A percentile compares a stretch with the other conserved stretches of the same genome.
phyloP scores from a whole-genome alignment of 2,329 filamentous ascomycete species.

The Ascochyta clinopodiicola region DNA sequence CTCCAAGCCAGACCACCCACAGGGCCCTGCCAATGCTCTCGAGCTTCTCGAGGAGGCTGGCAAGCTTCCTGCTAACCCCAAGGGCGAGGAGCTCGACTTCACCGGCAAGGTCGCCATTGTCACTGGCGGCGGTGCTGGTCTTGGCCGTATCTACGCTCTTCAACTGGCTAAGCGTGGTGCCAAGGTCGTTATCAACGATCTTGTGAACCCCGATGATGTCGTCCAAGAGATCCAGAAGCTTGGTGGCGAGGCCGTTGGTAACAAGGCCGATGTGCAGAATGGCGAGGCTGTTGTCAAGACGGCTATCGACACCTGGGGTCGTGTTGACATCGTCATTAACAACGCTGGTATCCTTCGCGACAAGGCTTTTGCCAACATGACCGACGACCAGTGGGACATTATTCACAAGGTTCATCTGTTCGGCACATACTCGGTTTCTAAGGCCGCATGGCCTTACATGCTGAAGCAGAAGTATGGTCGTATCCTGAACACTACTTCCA shows the following conservation, averaged over 20 bases:
- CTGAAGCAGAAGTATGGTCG: conserved; percentile 99
- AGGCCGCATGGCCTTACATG: conserved; percentile 97
- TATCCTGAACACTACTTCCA: conserved; percentile 95
- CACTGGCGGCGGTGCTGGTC: conserved; percentile 57
- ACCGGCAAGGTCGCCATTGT: conserved; percentile 48
- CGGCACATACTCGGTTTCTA: conserved; percentile 95
- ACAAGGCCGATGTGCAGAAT: conserved; percentile 92
- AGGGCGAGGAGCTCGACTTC: conserved; percentile 44
- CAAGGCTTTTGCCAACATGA: conserved; percentile 98
- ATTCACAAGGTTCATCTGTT: conserved; percentile 92
- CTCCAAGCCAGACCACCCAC: conserved; percentile 80
- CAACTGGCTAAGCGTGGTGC: conserved; percentile 86
- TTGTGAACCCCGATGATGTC: conserved; percentile 88
- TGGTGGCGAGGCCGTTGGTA: conserved; percentile 88
- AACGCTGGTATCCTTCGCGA: conserved; percentile 97
- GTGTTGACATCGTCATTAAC: conserved; percentile 95
- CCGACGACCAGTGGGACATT: conserved; percentile 88
- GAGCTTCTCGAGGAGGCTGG: conserved; percentile 60
- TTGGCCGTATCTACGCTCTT: conserved; percentile 88
- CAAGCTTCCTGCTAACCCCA: conserved; percentile 40
- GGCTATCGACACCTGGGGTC: conserved; percentile 91
- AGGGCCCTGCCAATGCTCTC: conserved; percentile 87
- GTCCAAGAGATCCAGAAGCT: conserved; percentile 90
- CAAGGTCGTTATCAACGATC: conserved; percentile 90
- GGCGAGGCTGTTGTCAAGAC: conserved; percentile 90